Evolutionary conservation across 1,139 yeast genomes (phyloP).

Genomic region (Arxiozyma heterogenica): DNA sequence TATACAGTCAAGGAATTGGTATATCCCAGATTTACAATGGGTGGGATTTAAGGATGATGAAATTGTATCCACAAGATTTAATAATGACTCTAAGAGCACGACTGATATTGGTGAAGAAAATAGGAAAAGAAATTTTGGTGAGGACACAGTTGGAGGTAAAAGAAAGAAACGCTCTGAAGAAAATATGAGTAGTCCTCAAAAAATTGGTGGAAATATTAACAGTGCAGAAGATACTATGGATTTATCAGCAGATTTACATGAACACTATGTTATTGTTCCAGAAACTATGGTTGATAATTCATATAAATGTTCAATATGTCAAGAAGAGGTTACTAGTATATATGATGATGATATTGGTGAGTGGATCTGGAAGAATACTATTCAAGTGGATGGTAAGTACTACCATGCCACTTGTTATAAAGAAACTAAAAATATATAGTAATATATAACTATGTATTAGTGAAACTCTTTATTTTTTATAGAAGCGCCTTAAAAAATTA

Average conservation of each 20-base stretch:
- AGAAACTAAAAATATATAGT: constrained; percentile 45
- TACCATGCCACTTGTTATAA: constrained; percentile 77
- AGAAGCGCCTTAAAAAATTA: neutral
- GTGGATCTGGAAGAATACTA: constrained; percentile 90
- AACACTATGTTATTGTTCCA: constrained; percentile 56
- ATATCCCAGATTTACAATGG: constrained; percentile 67
- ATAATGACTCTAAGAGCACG: neutral
- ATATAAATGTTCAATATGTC: constrained; percentile 76
- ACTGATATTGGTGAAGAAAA: constrained; percentile 7
- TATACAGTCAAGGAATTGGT: constrained; percentile 73
- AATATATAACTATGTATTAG: neutral
- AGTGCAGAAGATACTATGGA: neutral
- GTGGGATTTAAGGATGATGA: constrained; percentile 61
- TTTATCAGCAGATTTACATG: neutral
- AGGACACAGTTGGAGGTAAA: neutral
- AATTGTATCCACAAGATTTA: constrained; percentile 32
- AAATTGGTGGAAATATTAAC: neutral
- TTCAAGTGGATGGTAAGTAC: constrained; percentile 57
- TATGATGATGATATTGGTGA: constrained; percentile 88
- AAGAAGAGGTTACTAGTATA: constrained; percentile 67
- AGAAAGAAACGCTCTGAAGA: neutral
- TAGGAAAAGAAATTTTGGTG: neutral
- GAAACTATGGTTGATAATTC: constrained; percentile 57
- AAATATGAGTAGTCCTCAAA: neutral
- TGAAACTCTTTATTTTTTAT: neutral